Evolutionary conservation across 768 basidiomycete genomes (phyloP).

Genomic region (Botryobasidium botryosum): DNA sequence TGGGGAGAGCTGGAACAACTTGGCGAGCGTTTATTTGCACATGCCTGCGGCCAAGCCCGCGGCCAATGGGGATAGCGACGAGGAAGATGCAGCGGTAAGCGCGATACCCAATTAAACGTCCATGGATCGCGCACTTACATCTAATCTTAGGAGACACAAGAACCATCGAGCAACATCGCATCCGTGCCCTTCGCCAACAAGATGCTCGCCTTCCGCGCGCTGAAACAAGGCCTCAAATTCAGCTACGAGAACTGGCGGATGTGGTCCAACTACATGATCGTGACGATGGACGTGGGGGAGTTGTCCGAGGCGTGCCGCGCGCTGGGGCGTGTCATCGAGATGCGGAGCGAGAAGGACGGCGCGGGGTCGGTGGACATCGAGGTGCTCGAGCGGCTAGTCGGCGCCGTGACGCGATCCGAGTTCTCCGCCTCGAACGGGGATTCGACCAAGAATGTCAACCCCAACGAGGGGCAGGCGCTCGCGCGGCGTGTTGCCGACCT

Average conservation of each 20-base stretch:
- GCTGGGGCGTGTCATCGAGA: constrained; percentile 63
- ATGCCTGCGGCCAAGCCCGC: constrained; percentile 31
- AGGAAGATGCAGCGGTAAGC: constrained; percentile 17
- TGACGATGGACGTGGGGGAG: constrained; percentile 86
- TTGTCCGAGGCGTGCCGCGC: constrained; percentile 77
- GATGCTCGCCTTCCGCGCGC: constrained; percentile 77
- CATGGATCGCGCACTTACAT: not conserved
- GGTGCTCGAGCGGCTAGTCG: constrained; percentile 76
- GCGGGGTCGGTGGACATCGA: constrained; percentile 62
- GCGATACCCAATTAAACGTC: not conserved
- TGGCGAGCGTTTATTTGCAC: constrained; percentile 86
- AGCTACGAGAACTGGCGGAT: constrained; percentile 90
- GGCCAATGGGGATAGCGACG: constrained; percentile 16
- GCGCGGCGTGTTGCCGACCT: constrained; percentile 49
- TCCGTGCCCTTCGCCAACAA: constrained; percentile 37
- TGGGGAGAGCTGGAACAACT: constrained; percentile 94
- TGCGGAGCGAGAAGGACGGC: constrained; percentile 33
- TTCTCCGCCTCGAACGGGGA: constrained; percentile 15
- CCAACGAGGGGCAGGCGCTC: constrained; percentile 54
- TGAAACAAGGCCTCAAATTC: constrained; percentile 73
- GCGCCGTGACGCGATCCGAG: constrained; percentile 50
- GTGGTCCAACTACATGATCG: constrained; percentile 96
- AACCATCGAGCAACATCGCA: no score
- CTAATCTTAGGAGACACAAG: no score
- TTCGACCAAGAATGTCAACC: constrained; percentile 18